Evolutionary conservation across 2,329 filamentous ascomycete species (phyloP).

Genomic region (Pseudocercospora macadamiae): DNA sequence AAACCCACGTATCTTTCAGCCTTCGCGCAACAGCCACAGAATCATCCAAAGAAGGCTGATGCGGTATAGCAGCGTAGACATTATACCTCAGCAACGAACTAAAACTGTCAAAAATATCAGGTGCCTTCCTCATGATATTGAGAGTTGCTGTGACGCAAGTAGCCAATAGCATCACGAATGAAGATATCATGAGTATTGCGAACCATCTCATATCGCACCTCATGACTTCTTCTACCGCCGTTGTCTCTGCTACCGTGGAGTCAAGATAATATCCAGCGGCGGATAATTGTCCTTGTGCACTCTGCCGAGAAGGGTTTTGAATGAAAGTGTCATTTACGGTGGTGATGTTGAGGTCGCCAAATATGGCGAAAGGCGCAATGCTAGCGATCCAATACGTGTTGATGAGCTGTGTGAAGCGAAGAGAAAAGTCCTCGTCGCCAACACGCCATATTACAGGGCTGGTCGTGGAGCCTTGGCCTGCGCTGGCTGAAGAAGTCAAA

Average conservation of each 20-base stretch:
- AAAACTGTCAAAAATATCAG: background rate
- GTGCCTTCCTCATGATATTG: background rate
- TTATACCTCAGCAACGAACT: background rate
- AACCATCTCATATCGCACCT: background rate
- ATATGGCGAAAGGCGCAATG: background rate
- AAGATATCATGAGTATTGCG: background rate
- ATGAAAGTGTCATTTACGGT: background rate
- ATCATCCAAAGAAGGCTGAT: background rate
- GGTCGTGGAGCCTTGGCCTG: no score
- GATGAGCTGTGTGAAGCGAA: background rate
- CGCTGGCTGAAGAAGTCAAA: no score
- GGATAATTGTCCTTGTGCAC: background rate
- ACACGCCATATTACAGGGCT: no score
- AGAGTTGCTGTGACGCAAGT: background rate
- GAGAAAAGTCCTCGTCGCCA: background rate
- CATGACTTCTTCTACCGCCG: background rate
- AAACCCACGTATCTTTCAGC: background rate
- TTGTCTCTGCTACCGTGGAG: no score
- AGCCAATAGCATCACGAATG: background rate
- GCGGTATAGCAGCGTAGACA: background rate
- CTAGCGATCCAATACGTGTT: background rate
- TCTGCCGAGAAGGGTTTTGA: background rate
- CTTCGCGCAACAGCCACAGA: background rate
- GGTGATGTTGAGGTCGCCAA: background rate
- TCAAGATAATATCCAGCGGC: no score